Percentiles rank a stretch among this genome's conserved stretches.
Evolutionary conservation across 441 rosid species (phyloP).

Genomic region (Adansonia rubrostipa): DNA sequence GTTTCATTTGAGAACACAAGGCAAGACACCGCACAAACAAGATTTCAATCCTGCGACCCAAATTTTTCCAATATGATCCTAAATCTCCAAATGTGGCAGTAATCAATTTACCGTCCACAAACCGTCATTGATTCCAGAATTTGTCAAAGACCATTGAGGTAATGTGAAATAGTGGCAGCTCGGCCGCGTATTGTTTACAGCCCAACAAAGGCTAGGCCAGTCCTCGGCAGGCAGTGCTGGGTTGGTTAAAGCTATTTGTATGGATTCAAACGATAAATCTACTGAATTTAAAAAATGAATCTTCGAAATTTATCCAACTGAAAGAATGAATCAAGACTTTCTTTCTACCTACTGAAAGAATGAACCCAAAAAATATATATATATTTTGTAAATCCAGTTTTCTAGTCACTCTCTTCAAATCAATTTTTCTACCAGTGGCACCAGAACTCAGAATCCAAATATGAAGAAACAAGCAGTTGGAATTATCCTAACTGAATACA

Average conservation of each 20-base stretch:
- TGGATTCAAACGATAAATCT: background rate
- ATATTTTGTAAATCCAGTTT: background rate
- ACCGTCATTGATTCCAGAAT: too few species aligned
- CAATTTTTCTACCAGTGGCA: background rate
- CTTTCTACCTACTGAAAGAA: background rate
- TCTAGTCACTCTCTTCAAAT: background rate
- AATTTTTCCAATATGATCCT: too few species aligned
- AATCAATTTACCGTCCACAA: too few species aligned
- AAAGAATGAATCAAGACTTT: constrained; percentile 10
- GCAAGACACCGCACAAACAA: too few species aligned
- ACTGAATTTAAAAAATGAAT: background rate
- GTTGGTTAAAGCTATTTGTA: background rate
- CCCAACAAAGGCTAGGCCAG: too few species aligned
- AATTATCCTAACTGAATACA: background rate
- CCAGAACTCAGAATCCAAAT: background rate
- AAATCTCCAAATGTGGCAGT: too few species aligned
- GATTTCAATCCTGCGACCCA: too few species aligned
- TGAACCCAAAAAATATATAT: background rate
- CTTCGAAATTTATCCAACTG: background rate
- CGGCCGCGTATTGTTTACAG: too few species aligned
- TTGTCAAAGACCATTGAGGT: too few species aligned
- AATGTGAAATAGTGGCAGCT: too few species aligned
- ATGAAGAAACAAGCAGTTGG: background rate
- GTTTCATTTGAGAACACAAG: too few species aligned
- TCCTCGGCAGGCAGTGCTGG: background rate